Base-by-base conservation (phyloP, 305 asterid species). In the Fraxinus angustifolia region DNA sequence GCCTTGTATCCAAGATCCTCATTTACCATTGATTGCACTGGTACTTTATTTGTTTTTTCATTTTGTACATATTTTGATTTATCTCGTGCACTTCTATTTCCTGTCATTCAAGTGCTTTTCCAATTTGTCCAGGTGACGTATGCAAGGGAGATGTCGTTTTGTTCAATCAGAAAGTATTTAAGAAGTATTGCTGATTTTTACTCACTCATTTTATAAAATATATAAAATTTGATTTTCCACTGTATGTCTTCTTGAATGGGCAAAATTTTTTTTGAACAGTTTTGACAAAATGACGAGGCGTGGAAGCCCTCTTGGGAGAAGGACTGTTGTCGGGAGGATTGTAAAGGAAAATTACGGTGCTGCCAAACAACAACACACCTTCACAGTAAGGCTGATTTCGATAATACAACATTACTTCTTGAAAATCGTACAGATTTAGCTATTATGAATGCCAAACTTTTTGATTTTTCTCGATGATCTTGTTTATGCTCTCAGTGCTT, bases 311-410 rank as follows among this genome's bases (percentile, higher is more conserved):
- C 62, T 79, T 67, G 94, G 91, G 58, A 88, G 82, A 79, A 89
- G 97, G 86, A 91, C 91, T 80, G 81, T 93, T 65, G 93, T 89
- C 78, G 96, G 97, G 81, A 88, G 92, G 87, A 78, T 93, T 82
- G 88, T 93, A 78, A 92, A 89, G 83, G 97, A 93, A 87, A 93
- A 94, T 83, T 91, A 91, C 76, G 97, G 97, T 75, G 88, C 91
- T 81, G 91, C 94, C 60, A 92, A 83, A 80, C 97, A 93, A 83
- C 97, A 93, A 76, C 97, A 93, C 88, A 91, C 97, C 82, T 93
- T 93, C 93, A 91, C 95, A 77, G 97, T 93, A 82, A 83, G 88
- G 70, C 86, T 82, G 75, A 70, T 7, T n/a, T 73, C 28, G 17
- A 33, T 56, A 42, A 62, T 65, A 65, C 34, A 65, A 21, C n/a